Base-by-base conservation (phyloP, 495 filamentous ascomycete genomes). In the Hyaloscypha bicolor region DNA sequence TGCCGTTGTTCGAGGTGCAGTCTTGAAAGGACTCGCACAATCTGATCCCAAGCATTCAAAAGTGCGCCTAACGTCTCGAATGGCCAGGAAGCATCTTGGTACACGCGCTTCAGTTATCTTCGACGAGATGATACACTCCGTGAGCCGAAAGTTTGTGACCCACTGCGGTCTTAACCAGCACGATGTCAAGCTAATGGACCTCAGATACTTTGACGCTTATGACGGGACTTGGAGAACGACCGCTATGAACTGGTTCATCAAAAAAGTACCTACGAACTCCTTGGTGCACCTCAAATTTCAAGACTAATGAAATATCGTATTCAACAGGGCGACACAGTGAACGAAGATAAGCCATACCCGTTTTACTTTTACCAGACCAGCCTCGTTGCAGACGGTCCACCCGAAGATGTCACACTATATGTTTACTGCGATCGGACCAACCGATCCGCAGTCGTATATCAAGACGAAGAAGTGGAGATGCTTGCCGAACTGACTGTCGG, bases 51-150 rank as follows among this genome's bases (percentile, higher is more conserved):
- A 77, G 74, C 62, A 81, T 71, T 73, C 82, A 62, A 63, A 70
- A 60, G 80, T 88, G 9, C 69, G 71, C 30, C 71, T 79, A 42
- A 72, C 77, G 37, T 80, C 76, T 55, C 79, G 86, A 12, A 78
- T 78, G 65, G 79, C 83, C 6, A 77, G 85, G 35, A 81, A 82
- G 62, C 80, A 86, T 62, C 84, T 86, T 63, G 85, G 85, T 2
- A 69, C 77, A 9, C 58, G 65, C 29, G 71, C 68, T 64, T 33
- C 39, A 1, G 62, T 64, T n/a, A 60, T 31, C 3, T 86, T 75
- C 64, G 65, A 81, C 73, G 74, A 76, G 8, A 67, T 52, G 12
- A 37, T 68, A 0, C 79, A 81, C 42, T 51, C 57, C 12, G 68
- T 55, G 12, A 68, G 4, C 42, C 72, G 9, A 66, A 42, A 53